These are phyloP conservation scores for Bothriochloa decipiens DNA, from an alignment of 176 grass and related monocot genomes.

Conservation along the genomic window DNA sequence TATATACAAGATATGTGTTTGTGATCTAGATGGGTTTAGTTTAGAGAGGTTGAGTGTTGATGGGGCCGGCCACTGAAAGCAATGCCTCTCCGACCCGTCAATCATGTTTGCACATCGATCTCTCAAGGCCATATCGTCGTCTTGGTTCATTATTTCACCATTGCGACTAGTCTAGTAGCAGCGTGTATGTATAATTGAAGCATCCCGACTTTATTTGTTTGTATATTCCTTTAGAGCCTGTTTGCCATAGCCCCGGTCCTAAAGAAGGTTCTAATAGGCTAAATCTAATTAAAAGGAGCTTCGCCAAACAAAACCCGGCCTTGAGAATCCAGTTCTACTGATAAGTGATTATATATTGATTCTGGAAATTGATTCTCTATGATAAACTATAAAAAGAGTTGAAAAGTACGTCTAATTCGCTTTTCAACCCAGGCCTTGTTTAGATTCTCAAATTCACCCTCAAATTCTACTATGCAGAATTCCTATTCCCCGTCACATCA, in stretches of 20 bases:
- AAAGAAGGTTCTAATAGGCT: too few relatives aligned
- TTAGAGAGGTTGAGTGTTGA: conserved; percentile 26
- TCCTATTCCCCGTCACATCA: too few relatives aligned
- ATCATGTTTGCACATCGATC: conserved; percentile 34
- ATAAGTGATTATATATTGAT: too few relatives aligned
- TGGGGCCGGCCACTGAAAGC: conserved; percentile 53
- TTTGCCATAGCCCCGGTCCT: not conserved
- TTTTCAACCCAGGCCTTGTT: too few relatives aligned
- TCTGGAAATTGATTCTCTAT: too few relatives aligned
- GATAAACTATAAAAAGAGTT: too few relatives aligned
- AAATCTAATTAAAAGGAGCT: too few relatives aligned
- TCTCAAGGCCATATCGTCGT: too few relatives aligned
- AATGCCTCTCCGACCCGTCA: conserved; percentile 51
- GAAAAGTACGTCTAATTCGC: too few relatives aligned
- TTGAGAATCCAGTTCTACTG: not conserved
- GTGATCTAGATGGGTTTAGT: conserved; percentile 16
- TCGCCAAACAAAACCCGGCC: too few relatives aligned
- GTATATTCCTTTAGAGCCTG: not conserved
- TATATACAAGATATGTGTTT: not conserved
- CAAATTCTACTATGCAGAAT: too few relatives aligned
- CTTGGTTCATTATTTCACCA: not conserved
- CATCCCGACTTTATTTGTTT: not conserved
- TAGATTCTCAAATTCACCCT: too few relatives aligned
- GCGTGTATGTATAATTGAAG: not conserved
- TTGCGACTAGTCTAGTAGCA: not conserved